Evolutionary conservation across 306 rosid genomes (phyloP).

Genomic region (Oxytropis ochrocephala): DNA sequence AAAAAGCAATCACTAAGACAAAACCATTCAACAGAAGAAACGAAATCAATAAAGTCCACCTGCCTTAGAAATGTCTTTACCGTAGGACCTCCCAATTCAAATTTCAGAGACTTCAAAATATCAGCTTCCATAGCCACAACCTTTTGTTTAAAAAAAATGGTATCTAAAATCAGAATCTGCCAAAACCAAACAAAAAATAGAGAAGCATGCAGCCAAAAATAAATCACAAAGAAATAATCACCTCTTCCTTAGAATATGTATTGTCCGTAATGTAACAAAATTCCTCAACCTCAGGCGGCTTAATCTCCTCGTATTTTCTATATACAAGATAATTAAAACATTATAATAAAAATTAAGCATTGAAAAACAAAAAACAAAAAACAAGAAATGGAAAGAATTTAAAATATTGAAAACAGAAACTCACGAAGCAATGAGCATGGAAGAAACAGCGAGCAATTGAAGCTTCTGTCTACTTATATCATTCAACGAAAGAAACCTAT

Average conservation of each 20-base stretch:
- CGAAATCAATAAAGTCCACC: neutral
- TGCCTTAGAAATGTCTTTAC: slow-evolving; percentile 75
- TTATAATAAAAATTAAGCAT: neutral
- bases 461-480: slow-evolving; percentile 42
- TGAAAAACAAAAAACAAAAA: neutral
- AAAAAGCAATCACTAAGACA: neutral
- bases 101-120: slow-evolving; percentile 55
- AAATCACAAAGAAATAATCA: neutral
- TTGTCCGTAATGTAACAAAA: slow-evolving; percentile 79
- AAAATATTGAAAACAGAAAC: slow-evolving; percentile 2
- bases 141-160: slow-evolving; percentile 21
- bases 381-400: neutral
- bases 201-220: neutral
- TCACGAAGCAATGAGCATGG: slow-evolving; percentile 86
- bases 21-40: neutral
- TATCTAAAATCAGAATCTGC: neutral
- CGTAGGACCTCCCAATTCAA: slow-evolving; percentile 87
- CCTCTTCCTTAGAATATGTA: slow-evolving; percentile 69
- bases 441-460: slow-evolving; percentile 71
- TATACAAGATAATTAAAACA: neutral
- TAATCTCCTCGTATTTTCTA: slow-evolving; percentile 90
- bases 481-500: slow-evolving; percentile 55
- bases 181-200: neutral
- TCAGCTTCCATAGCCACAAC: slow-evolving; percentile 86
- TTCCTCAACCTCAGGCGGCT: slow-evolving; percentile 71